Evolutionary conservation across 352 stramenopile genomes (phyloP).

Genomic region (Phytophthora tentaculata): DNA sequence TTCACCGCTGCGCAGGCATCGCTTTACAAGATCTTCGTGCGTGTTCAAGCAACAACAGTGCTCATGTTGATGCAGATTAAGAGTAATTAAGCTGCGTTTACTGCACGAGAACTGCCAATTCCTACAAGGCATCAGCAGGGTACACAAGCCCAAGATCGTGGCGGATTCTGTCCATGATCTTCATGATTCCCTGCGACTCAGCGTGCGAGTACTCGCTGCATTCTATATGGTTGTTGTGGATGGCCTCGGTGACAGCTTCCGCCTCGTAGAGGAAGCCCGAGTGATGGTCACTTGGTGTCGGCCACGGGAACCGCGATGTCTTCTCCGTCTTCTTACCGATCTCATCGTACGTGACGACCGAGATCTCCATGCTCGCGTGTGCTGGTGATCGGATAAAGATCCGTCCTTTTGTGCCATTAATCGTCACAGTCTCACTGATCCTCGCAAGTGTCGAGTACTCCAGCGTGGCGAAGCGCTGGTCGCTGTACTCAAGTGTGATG

Average conservation of each 20-base stretch:
- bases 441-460: constrained; percentile 68
- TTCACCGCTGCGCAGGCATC: neutral
- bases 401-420: constrained; percentile 72
- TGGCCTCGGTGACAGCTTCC: constrained; percentile 46
- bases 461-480: constrained; percentile 55
- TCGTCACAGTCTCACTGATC: constrained; percentile 69
- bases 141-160: constrained; percentile 54
- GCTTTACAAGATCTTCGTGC: neutral
- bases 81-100: neutral
- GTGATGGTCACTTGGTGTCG: constrained; percentile 17
- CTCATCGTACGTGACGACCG: constrained; percentile 19
- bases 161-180: constrained; percentile 67
- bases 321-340: constrained; percentile 15
- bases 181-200: constrained; percentile 57
- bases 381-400: constrained; percentile 63
- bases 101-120: neutral
- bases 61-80: neutral
- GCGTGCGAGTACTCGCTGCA: constrained; percentile 48
- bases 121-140: constrained; percentile 10
- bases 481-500: constrained; percentile 63
- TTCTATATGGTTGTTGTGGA: constrained; percentile 42
- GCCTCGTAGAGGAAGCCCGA: constrained; percentile 80
- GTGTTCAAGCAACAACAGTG: neutral
- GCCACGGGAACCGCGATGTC: constrained; percentile 28
- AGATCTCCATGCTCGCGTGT: constrained; percentile 27